These are phyloP conservation scores for Paramecium primaurelia DNA, from an alignment of 73 alveolate genomes.

Conservation along the genomic window DNA sequence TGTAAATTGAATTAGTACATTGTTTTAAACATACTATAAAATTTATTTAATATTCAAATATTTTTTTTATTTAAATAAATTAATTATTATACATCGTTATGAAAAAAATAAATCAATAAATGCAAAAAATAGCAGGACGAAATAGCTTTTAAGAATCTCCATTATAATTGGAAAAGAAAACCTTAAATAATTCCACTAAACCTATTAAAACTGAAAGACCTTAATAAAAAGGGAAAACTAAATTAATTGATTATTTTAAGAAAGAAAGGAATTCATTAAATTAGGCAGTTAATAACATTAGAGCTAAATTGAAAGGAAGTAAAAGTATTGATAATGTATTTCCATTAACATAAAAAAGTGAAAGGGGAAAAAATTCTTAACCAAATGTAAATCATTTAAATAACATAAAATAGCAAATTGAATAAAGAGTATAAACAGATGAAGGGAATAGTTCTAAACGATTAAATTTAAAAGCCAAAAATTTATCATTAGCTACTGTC, in stretches of 20 bases:
- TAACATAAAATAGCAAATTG: not conserved
- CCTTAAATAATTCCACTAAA: not conserved
- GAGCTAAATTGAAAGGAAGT: not conserved
- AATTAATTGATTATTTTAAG: conserved; percentile 20
- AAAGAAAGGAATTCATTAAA: conserved; percentile 29
- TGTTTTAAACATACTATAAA: not conserved
- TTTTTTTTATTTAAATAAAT: not conserved
- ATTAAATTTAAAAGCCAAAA: not conserved
- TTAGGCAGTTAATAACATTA: not conserved
- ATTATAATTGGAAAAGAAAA: not conserved
- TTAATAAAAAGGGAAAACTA: not conserved
- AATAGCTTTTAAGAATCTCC: conserved; percentile 23
- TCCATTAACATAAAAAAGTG: not conserved
- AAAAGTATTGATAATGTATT: conserved; percentile 14
- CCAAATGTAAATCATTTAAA: not conserved
- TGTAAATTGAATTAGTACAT: no score
- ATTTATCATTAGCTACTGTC: not conserved
- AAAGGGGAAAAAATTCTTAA: not conserved
- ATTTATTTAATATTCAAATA: not conserved
- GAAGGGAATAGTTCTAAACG: conserved; percentile 2
- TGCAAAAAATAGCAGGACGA: not conserved
- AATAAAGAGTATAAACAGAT: not conserved
- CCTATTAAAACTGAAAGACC: conserved; percentile 18
- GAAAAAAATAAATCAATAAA: not conserved
- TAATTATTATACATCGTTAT: conserved; percentile 1